Evolutionary conservation across 768 basidiomycete genomes (phyloP), one percentile per base, ranked within the genome.

Genomic region (Leccinum truebloodii): DNA sequence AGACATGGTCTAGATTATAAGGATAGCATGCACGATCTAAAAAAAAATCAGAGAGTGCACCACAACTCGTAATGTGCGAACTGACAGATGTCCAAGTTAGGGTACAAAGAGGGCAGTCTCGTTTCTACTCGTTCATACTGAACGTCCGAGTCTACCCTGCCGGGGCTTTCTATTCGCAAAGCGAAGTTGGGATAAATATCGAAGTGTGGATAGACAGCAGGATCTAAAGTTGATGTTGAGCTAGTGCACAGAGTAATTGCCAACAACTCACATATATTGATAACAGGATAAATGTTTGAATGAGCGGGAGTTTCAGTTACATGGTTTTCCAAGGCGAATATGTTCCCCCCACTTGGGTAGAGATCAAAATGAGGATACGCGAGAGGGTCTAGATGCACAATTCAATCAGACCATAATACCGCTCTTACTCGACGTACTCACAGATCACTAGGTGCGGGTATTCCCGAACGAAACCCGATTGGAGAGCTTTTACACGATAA

Each of bases 21-120:
- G 81, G 80, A 67, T 83, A 82, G 51, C 73, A 69, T 56, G 75
- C 63, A 55, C 70, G 68, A 67, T 80, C 79, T 80, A 55, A n/a
- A 34, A 10, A 51, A 53, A 22, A 20, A 22, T 57, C 22, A 60
- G 39, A 52, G 50, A 18, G 4, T 28, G 26, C 7, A 18, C 26
- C 4, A 44, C 8, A 37, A 30, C 22, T 22, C 18, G 16, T n/a
- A 6, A n/a, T 24, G 16, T 24, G 46, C 59, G 46, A 22, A 64
- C 79, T 64, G 60, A 79, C 78, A 78, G 8, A 79, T 67, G 58
- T 73, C 59, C 44, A 77, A 59, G 37, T 57, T 39, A 30, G 72
- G 64, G 34, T 71, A 63, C 44, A 46, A 4, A 54, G 60, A 24
- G 1, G 58, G 48, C 9, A 66, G 60, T 28, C 24, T 61, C 30